Evolutionary conservation across 2,329 filamentous ascomycete genomes (phyloP), one percentile per base, ranked within the genome.

Genomic region (Ophiostoma sp.): DNA sequence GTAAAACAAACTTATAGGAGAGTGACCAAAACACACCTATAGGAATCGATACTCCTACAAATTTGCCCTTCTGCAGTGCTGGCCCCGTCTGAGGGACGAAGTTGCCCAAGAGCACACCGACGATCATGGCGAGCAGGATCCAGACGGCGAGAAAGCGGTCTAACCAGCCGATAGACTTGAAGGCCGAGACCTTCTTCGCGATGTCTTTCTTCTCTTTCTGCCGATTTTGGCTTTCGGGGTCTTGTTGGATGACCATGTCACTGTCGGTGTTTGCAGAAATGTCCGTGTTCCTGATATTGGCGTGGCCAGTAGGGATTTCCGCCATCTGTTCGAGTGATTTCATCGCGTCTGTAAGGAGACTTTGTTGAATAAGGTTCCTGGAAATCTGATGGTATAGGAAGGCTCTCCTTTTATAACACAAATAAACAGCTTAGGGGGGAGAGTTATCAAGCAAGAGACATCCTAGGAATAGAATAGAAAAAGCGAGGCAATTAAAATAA

Each of bases 81-180:
- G 86, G 86, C 0, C 88, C 90, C 0, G 88, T 88, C 36, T 83
- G 84, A 0, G 88, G 87, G 0, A 93, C 91, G 74, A 94, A 93
- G 80, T 95, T 95, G 7, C 92, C 92, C 0, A 95, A 82, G 0
- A 94, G 82, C 63, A 95, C 91, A 3, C 93, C 93, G 8, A 94
- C 81, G 0, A 87, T 85, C 90, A 96, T 95, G 63, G 92, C 92
- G 0, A 95, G 86, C 42, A 95, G 84, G 74, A 95, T 94, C 93
- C 92, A 92, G 36, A 92, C 48, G 3, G 88, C 90, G 0, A 92
- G 86, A 77, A 88, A 89, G 2, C 89, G 86, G 78, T 92, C 90
- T 0, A 92, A 84, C 75, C 86, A 84, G 2, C 87, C 87, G 0
- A 92, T 85, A 1, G 85, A 82, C 57, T 87, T 87, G 80, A 88